Percentiles rank a stretch among this genome's conserved stretches.
These are phyloP conservation scores for Aspergillus ochraceoroseus DNA, from an alignment of 2,329 filamentous ascomycete species.

Conservation along the genomic window DNA sequence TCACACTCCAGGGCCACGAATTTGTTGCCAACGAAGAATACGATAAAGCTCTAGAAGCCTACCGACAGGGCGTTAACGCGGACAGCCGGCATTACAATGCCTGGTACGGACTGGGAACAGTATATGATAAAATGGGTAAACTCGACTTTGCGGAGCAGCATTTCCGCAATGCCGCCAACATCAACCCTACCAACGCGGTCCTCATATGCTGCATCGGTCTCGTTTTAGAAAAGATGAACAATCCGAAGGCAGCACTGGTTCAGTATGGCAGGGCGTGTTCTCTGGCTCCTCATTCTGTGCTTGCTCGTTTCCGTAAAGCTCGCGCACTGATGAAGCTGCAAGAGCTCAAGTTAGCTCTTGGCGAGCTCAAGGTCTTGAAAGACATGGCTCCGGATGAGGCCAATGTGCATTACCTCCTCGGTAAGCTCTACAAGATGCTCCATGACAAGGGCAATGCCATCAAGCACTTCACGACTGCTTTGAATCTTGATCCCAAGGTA, in stretches of 20 bases:
- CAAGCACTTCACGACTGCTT: constrained; percentile 85
- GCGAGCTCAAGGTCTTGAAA: constrained; percentile 81
- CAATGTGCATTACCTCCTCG: constrained; percentile 91
- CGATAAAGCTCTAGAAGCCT: constrained; percentile 84
- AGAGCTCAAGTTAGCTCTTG: constrained; percentile 65
- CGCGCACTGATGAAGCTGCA: constrained; percentile 74
- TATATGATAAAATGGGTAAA: constrained; percentile 85
- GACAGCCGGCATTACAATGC: constrained; percentile 93
- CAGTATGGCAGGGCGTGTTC: constrained; percentile 80
- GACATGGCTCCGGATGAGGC: constrained; percentile 90
- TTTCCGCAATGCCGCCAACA: constrained; percentile 78
- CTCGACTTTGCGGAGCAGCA: constrained; percentile 88
- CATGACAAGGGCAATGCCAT: constrained; percentile 68
- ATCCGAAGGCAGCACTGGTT: constrained; percentile 69
- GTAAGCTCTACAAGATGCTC: constrained; percentile 57
- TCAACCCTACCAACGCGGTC: constrained; percentile 92
- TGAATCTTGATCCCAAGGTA: constrained; percentile 96
- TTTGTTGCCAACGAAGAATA: constrained; percentile 95
- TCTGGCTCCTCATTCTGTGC: constrained; percentile 71
- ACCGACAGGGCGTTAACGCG: constrained; percentile 77
- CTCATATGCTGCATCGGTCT: constrained; percentile 88
- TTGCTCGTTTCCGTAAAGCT: constrained; percentile 90
- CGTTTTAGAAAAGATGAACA: constrained; percentile 82
- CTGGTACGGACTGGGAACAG: constrained; percentile 82
- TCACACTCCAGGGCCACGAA: constrained; percentile 92